Evolutionary conservation across 78 protist genomes (phyloP).

Genomic region (Dictyostelium capitatum): DNA sequence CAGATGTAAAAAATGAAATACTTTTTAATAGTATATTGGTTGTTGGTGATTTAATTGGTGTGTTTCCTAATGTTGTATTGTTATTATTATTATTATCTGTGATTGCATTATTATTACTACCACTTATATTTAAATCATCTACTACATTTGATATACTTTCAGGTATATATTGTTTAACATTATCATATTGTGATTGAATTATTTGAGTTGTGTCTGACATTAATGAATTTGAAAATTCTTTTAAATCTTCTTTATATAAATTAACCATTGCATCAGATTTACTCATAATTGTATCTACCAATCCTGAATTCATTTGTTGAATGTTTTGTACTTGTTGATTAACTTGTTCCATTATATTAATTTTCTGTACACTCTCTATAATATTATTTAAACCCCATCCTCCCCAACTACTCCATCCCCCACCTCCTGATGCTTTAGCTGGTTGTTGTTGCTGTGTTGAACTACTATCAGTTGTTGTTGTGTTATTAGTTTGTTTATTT

Average conservation of each 20-base stretch:
- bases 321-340: not conserved
- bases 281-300: slow-evolving; percentile 58
- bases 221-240: slow-evolving; percentile 68
- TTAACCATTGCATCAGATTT: slow-evolving; percentile 65
- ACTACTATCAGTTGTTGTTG: not conserved
- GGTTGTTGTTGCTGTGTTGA: not conserved
- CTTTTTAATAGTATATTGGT: slow-evolving; percentile 19
- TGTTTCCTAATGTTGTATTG: not conserved
- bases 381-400: slow-evolving; percentile 28
- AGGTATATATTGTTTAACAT: slow-evolving; percentile 41
- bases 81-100: not conserved
- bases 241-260: slow-evolving; percentile 65
- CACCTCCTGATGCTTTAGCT: too few species aligned
- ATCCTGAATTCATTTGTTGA: slow-evolving; percentile 26
- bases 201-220: slow-evolving; percentile 23
- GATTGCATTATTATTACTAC: not conserved
- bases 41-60: slow-evolving; percentile 26
- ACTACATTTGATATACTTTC: not conserved
- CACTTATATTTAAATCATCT: not conserved
- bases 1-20: slow-evolving; percentile 64
- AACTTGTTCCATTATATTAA: not conserved
- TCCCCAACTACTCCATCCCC: not conserved
- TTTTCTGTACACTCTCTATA: slow-evolving; percentile 12
- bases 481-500: not conserved
- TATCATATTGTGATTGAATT: slow-evolving; percentile 22